Evolutionary conservation across 225 moss, liverwort and hornwort genomes (phyloP).

Genomic region (Pseudoscleropodium purum): DNA sequence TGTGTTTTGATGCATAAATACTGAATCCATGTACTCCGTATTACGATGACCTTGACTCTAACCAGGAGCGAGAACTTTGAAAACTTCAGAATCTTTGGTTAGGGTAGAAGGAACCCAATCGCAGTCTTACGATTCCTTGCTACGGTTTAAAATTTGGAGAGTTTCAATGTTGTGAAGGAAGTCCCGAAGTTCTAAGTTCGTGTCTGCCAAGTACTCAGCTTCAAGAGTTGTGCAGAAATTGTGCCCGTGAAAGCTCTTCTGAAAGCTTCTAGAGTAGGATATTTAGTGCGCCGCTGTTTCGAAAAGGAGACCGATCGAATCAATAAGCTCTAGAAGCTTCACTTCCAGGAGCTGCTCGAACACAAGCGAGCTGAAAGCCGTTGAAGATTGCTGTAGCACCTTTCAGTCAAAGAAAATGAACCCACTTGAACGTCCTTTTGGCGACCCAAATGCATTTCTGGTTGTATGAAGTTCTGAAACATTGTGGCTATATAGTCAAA

Average conservation of each 20-base stretch:
- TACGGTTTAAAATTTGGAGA: background rate
- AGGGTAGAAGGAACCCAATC: background rate
- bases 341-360: background rate
- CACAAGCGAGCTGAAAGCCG: background rate
- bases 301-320: background rate
- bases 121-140: background rate
- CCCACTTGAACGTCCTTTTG: background rate
- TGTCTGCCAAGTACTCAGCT: background rate
- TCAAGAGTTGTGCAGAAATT: background rate
- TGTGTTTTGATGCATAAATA: background rate
- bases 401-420: background rate
- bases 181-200: too few relatives aligned
- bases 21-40: too few relatives aligned
- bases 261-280: background rate
- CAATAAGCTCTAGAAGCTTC: background rate
- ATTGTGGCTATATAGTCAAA: background rate
- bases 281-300: background rate
- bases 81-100: background rate
- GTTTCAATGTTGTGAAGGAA: background rate
- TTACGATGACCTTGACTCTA: background rate
- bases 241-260: background rate
- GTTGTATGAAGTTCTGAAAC: background rate
- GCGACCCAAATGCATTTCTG: background rate
- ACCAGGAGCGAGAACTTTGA: too few relatives aligned
- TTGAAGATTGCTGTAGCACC: background rate